These are phyloP conservation scores for Purpureocillium lavendulum DNA, from an alignment of 2,329 filamentous ascomycete genomes.

Conservation along the genomic window DNA sequence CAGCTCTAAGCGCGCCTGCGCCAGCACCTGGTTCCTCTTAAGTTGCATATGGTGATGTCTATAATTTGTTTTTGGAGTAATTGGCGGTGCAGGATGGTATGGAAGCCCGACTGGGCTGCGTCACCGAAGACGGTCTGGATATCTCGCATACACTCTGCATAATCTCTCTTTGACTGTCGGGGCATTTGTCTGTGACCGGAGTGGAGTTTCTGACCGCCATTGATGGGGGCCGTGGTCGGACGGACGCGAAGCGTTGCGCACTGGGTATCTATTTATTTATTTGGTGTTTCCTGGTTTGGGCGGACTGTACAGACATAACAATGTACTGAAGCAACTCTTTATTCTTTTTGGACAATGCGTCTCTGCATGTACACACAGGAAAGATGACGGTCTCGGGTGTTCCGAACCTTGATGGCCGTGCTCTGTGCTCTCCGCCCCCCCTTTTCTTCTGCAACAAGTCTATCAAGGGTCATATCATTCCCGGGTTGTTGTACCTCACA, in stretches of 20 bases:
- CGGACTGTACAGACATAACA: no score
- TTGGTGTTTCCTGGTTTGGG: no score
- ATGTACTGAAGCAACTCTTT: no score
- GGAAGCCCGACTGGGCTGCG: not conserved
- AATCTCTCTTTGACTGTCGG: not conserved
- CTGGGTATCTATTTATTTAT: no score
- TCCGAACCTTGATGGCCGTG: no score
- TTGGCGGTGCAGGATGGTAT: not conserved
- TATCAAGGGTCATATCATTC: not conserved
- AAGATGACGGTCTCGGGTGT: no score
- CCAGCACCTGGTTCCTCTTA: not conserved
- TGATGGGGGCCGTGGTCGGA: not conserved
- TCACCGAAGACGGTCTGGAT: slow-evolving; percentile 1
- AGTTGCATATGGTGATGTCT: slow-evolving; percentile 1
- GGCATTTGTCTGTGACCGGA: not conserved
- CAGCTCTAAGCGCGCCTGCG: slow-evolving; percentile 49
- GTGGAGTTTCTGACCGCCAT: not conserved
- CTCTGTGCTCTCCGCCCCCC: no score
- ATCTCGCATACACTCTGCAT: slow-evolving; percentile 2
- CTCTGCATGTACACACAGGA: no score
- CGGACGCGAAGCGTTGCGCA: not conserved
- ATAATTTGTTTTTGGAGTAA: slow-evolving; percentile 2
- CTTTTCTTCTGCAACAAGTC: no score
- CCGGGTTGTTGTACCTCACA: not conserved
- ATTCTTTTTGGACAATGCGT: no score